Conservation (phyloP, 2,329 filamentous ascomycete species). For the Chaetomiaceae sp. region DNA sequence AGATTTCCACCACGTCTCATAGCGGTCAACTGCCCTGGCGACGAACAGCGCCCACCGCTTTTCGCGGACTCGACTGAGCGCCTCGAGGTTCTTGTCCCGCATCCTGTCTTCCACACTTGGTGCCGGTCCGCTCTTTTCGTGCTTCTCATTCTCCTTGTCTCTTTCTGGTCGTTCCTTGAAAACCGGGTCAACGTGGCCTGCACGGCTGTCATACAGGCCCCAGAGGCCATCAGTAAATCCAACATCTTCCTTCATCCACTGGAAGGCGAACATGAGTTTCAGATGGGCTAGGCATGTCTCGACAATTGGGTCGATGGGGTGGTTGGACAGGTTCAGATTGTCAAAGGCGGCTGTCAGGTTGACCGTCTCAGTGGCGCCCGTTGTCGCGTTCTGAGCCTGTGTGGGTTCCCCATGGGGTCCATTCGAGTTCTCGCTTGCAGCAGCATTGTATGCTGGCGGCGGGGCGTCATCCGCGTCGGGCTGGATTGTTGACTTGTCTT, state of each 20-base stretch:
- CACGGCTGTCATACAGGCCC: constrained; percentile 51
- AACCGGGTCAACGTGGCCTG: constrained; percentile 25
- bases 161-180: constrained; percentile 3
- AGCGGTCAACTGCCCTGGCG: constrained; percentile 63
- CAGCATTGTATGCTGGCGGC: constrained; percentile 16
- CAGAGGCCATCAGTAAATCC: constrained; percentile 65
- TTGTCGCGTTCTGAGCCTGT: no score
- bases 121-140: not conserved
- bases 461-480: no score
- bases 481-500: no score
- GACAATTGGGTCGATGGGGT: constrained; percentile 35
- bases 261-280: constrained; percentile 65
- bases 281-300: constrained; percentile 68
- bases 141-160: not conserved
- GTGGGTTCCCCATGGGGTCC: no score
- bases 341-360: constrained; percentile 26
- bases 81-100: constrained; percentile 34
- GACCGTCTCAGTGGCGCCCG: constrained; percentile 1
- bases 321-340: constrained; percentile 16
- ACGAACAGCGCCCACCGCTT: constrained; percentile 72
- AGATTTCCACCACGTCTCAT: constrained; percentile 59
- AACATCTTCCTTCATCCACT: constrained; percentile 62
- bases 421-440: no score
- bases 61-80: constrained; percentile 56
- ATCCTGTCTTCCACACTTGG: constrained; percentile 27